A percentile compares a stretch with the other conserved stretches of the same genome.
Conservation (phyloP, 768 basidiomycete species). For the Galerina sulciceps region DNA sequence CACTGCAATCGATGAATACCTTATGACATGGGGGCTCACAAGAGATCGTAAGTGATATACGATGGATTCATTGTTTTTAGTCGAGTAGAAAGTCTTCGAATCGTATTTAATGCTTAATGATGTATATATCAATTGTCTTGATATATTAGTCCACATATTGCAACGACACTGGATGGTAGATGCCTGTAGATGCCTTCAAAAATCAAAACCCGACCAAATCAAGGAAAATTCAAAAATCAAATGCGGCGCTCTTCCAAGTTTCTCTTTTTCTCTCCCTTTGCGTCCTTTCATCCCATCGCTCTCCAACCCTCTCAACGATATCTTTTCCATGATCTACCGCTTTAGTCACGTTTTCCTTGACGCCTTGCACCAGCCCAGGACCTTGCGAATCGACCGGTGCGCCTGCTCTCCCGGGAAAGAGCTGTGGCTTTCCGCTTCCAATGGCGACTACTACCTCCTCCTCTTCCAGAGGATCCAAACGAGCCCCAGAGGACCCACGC, state of each 20-base stretch:
- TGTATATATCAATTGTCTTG: no score
- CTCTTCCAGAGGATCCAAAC: constrained; percentile 2
- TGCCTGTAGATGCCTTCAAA: neutral
- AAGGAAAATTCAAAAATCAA: constrained; percentile 29
- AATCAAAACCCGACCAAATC: neutral
- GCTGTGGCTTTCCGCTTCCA: constrained; percentile 33
- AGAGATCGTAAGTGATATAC: no score
- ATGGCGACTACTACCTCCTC: constrained; percentile 37
- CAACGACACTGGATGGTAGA: neutral
- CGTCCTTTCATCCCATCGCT: constrained; percentile 25
- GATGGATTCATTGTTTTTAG: no score
- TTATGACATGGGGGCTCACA: no score
- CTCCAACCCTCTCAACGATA: constrained; percentile 22
- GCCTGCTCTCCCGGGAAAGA: constrained; percentile 38
- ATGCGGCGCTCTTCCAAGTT: constrained; percentile 39
- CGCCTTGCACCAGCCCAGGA: constrained; percentile 19
- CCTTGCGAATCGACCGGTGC: constrained; percentile 26
- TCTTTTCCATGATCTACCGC: constrained; percentile 19
- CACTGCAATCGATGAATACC: no score
- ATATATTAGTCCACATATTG: no score
- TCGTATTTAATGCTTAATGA: no score
- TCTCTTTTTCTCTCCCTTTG: constrained; percentile 24
- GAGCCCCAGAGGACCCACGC: neutral
- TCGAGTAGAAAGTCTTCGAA: no score
- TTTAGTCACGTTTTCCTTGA: constrained; percentile 17